These are phyloP conservation scores for Phytophthora melonis DNA, from an alignment of 352 stramenopile genomes.

Conservation along the genomic window DNA sequence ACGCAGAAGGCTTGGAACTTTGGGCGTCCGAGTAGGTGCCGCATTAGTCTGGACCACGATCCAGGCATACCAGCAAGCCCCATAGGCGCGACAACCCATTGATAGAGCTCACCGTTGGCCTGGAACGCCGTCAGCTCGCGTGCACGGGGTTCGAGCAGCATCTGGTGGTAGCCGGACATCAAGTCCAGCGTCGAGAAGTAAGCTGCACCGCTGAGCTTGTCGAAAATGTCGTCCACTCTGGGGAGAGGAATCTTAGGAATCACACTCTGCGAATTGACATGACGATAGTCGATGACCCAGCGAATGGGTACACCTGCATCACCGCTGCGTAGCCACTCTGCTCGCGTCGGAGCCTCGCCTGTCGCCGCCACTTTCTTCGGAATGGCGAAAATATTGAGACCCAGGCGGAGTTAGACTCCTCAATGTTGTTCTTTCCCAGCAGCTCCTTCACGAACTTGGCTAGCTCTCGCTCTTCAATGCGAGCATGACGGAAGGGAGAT, in stretches of 20 bases:
- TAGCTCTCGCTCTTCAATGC: slow-evolving; percentile 2
- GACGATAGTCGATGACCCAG: slow-evolving; percentile 11
- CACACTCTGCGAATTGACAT: slow-evolving; percentile 9
- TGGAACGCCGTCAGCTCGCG: slow-evolving; percentile 39
- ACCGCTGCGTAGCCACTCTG: background rate
- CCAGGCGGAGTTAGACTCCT: slow-evolving; percentile 20
- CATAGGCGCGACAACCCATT: slow-evolving; percentile 48
- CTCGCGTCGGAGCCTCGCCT: background rate
- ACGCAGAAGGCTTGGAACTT: background rate
- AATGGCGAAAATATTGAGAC: background rate
- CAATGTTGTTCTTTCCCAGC: slow-evolving; percentile 12
- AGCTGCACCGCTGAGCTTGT: background rate
- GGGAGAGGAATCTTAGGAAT: slow-evolving; percentile 16
- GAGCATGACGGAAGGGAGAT: slow-evolving; percentile 12
- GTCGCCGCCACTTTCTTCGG: background rate
- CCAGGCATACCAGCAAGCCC: slow-evolving; percentile 4
- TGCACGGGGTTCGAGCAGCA: slow-evolving; percentile 16
- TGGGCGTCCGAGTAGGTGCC: background rate
- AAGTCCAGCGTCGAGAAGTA: slow-evolving; percentile 33
- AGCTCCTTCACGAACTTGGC: slow-evolving; percentile 16
- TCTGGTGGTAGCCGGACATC: slow-evolving; percentile 41
- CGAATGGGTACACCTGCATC: background rate
- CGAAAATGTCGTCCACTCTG: slow-evolving; percentile 13
- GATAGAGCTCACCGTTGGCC: slow-evolving; percentile 39
- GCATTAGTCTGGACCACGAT: background rate